Conservation (phyloP, 495 filamentous ascomycete species). For the Bacidia rubella region DNA sequence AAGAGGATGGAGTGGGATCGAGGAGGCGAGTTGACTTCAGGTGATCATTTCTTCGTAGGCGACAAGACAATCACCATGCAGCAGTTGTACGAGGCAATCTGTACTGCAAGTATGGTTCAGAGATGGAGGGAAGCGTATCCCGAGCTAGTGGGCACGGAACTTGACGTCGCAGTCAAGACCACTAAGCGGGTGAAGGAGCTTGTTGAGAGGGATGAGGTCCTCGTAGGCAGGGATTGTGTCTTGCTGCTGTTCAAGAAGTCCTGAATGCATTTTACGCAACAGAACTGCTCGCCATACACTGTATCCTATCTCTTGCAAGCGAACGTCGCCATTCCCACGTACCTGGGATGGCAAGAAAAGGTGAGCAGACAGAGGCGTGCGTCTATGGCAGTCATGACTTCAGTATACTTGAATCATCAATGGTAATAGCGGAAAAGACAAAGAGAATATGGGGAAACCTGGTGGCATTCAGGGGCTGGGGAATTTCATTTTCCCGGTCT, state of each 20-base stretch:
- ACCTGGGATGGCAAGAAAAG: no score
- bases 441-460: no score
- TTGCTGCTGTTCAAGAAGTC: constrained; percentile 19
- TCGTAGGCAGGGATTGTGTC: constrained; percentile 9
- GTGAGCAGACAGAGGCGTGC: no score
- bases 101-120: constrained; percentile 31
- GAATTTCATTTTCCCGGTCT: no score
- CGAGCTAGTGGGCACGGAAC: constrained; percentile 18
- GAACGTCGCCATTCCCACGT: no score
- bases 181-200: constrained; percentile 11
- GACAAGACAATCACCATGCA: constrained; percentile 18
- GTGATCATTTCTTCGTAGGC: constrained; percentile 18
- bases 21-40: constrained; percentile 18
- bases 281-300: no score
- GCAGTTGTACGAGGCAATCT: constrained; percentile 23
- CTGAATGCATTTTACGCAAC: no score
- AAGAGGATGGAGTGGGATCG: constrained; percentile 30
- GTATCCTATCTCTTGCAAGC: no score
- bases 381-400: no score
- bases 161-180: constrained; percentile 15
- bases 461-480: no score
- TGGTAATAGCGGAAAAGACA: no score
- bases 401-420: no score
- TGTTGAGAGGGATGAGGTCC: constrained; percentile 9
- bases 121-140: constrained; percentile 39